phyloP scores from a whole-genome alignment of 1,139 yeast species.

The Zhuliangozyma blackwelliae region DNA sequence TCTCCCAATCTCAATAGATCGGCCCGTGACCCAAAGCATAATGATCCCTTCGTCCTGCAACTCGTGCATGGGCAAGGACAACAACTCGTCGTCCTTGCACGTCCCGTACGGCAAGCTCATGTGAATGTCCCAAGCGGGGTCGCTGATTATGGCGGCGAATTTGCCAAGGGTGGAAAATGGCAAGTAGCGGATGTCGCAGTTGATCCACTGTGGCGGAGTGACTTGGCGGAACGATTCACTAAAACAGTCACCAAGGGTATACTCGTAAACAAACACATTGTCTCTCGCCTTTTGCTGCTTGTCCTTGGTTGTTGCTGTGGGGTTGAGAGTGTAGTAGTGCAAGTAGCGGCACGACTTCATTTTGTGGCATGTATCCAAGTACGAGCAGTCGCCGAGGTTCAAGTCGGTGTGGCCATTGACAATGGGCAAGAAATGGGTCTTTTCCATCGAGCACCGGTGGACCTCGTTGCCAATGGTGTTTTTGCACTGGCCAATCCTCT shows the following conservation, averaged over 20 bases:
- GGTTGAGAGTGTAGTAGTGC: conserved; percentile 68
- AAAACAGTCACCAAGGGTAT: conserved; percentile 55
- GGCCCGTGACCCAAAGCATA: conserved; percentile 90
- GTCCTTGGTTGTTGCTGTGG: conserved; percentile 16
- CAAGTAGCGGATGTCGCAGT: conserved; percentile 71
- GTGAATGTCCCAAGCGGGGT: conserved; percentile 89
- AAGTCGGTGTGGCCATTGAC: conserved; percentile 54
- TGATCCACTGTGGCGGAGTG: conserved; percentile 77
- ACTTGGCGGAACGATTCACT: conserved; percentile 24
- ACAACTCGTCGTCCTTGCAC: conserved; percentile 67
- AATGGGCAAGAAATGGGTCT: conserved; percentile 63
- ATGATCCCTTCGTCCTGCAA: conserved; percentile 82
- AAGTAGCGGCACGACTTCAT: conserved; percentile 74
- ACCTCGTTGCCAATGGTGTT: conserved; percentile 22
- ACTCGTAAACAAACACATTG: conserved; percentile 26
- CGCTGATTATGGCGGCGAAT: conserved; percentile 84
- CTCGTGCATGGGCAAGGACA: conserved; percentile 58
- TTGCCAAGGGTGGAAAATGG: conserved; percentile 72
- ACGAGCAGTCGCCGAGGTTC: conserved; percentile 86
- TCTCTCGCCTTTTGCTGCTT: conserved; percentile 2
- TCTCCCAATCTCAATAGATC: conserved; percentile 86
- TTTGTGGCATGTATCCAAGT: conserved; percentile 89
- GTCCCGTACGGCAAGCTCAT: conserved; percentile 79
- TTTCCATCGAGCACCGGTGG: conserved; percentile 39
- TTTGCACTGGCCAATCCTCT: conserved; percentile 17